Base-by-base conservation (phyloP, 2,329 filamentous ascomycete genomes). In the Sclerotinia minor region DNA sequence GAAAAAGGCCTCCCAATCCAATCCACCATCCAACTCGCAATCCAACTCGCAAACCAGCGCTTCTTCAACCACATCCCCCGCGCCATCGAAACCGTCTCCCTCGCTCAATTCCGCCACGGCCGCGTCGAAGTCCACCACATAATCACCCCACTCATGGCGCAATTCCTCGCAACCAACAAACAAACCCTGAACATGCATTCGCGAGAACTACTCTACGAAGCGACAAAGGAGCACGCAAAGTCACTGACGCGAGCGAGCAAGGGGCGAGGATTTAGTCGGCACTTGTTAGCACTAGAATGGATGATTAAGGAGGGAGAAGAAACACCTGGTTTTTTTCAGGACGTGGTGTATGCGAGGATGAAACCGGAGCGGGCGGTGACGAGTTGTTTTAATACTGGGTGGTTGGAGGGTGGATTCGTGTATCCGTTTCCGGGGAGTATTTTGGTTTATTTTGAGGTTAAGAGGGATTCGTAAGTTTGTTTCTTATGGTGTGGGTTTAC, bases 61-160 rank as follows among this genome's bases (percentile, higher is more conserved):
- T 63, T 63, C 59, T 63, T 63, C 32, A 45, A 19, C 6, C 21
- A 63, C 24, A 49, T 7, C n/a, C 59, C 45, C 11, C 89, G 91
- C 68, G 91, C 59, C 11, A 24, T 35, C 3, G 44, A 63, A 35
- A 63, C 59, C 41, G 45, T 63, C 7, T 63, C 59, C 0, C 45
- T 63, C 24, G 47, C 59, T 0, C 59, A 50, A 21, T 63, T 49
- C 49, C 45, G 59, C 15, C 59, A 50, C 15, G 59, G 59, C 38
- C 13, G 59, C 21, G 54, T 58, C 15, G 54, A 58, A 24, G 54
- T 58, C 0, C 32, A 41, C 32, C 32, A 44, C 24, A 26, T 41
- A 13, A 50, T 9, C 29, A n/a, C 26, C 11, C 4, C 29, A 17
- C 29, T 24, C 13, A 63, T 50, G 45, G 21, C 47, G 3, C 21